These are phyloP conservation scores for Rhizophagus sp. DNA, from an alignment of 192 early-diverging fungal species.

Conservation along the genomic window DNA sequence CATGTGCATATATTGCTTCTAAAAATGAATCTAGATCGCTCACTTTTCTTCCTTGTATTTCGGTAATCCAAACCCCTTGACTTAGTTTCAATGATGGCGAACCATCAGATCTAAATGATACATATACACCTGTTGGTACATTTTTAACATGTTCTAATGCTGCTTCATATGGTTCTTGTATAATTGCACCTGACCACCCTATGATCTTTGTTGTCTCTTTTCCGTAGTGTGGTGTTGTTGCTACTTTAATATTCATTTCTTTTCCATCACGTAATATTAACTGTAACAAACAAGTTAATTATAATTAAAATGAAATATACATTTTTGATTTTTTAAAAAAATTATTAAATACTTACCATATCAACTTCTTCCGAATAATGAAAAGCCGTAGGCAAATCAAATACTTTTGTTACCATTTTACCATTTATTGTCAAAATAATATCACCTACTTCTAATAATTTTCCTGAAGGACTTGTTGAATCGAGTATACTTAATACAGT, in stretches of 20 bases:
- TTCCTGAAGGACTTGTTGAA: conserved; percentile 50
- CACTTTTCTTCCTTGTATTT: conserved; percentile 65
- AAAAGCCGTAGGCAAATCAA: conserved; percentile 56
- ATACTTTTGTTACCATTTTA: conserved; percentile 58
- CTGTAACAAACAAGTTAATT: conserved; percentile 29
- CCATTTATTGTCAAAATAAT: conserved; percentile 71
- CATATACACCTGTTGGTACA: conserved; percentile 66
- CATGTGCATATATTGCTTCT: conserved; percentile 49
- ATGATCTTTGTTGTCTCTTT: conserved; percentile 67
- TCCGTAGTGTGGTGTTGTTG: conserved; percentile 56
- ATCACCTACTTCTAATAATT: conserved; percentile 64
- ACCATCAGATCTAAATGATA: conserved; percentile 56
- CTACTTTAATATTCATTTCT: conserved; percentile 64
- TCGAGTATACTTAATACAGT: conserved; percentile 62
- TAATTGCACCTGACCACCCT: conserved; percentile 85
- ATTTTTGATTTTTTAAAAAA: neutral
- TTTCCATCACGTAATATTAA: conserved; percentile 70
- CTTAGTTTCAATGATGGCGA: conserved; percentile 63
- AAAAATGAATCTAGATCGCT: conserved; percentile 65
- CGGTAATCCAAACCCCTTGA: conserved; percentile 74
- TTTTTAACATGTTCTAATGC: conserved; percentile 66
- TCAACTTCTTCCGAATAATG: conserved; percentile 47
- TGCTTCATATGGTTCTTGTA: conserved; percentile 73
- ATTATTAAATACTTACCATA: conserved; percentile 43
- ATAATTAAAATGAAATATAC: neutral